Base-by-base conservation (phyloP, 1,139 yeast genomes). In the Suhomyces taliae region DNA sequence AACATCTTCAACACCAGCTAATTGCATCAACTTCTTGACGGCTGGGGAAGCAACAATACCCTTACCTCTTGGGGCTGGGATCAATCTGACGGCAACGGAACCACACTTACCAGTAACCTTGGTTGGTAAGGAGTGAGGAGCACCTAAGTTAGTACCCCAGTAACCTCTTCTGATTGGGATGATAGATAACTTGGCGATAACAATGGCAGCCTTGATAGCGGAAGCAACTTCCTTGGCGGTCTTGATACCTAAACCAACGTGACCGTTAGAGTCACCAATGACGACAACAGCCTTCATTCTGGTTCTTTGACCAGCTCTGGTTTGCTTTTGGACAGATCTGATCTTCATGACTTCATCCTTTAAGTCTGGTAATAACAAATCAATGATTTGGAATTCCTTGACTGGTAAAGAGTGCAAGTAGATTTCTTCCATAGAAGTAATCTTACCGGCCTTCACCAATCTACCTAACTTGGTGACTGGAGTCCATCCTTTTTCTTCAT, bases 251-350 rank as follows among this genome's bases (percentile, higher is more conserved):
- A 93, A 88, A 88, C 99, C 99, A 81, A 93, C 97, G 85, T 95
- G 99, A 78, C 99, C 99, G 90, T 90, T 90, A 70, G 91, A 81
- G 83, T 95, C 99, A 85, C 99, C 99, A 76, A 93, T 90, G 73
- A 93, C 91, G 74, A 95, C 98, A 73, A 93, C 96, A 77, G 98
- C 99, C 95, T 95, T 95, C 88, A 93, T 91, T 85, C 99, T 90
- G 81, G 99, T 93, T 86, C 99, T 93, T 86, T 93, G 99, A 90
- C 99, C 99, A 70, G 99, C 99, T 82, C 97, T 87, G 85, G 99
- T 93, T 83, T 93, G 99, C 87, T 93, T 93, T 83, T 93, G 99
- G 66, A 93, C 99, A 64, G 99, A 96, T 85, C 95, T 87, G 82
- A 93, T 93, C 90, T 90, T 90, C 99, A 93, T 93, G 72, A 95